Base-by-base conservation (phyloP, 495 filamentous ascomycete genomes). In the Podospora didyma region DNA sequence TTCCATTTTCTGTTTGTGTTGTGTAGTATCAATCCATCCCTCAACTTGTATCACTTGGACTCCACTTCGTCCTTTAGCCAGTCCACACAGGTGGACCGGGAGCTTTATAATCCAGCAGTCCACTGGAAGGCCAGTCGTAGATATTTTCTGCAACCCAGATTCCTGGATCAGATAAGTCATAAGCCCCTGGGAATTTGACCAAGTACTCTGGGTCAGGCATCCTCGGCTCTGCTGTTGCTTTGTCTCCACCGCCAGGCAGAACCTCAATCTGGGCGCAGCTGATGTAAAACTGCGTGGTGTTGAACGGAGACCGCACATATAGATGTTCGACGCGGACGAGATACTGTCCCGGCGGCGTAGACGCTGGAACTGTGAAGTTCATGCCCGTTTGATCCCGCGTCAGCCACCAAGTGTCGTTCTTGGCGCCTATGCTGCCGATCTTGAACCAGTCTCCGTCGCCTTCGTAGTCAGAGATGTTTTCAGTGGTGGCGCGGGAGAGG, bases 211-310 rank as follows among this genome's bases (percentile, higher is more conserved):
- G n/a, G 10, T 17, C 44, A 1, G 53, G 53, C 11, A 16, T 24
- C 19, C 37, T 55, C 2, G n/a, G 11, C 17, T 11, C n/a, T n/a
- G n/a, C n/a, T n/a, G n/a, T n/a, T n/a, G n/a, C n/a, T 2, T 3
- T 19, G 6, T 2, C 31, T n/a, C 23, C 45, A 7, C 24, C 6
- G 3, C 28, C 2, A 2, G 2, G 22, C 19, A 12, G 53, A 23
- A 55, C 45, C 4, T 55, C 44, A 17, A 55, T 23, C 23, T 55
- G 53, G 0, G 53, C 53, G 20, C 53, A 55, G 3, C 42, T 44
- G n/a, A 55, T 48, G 24, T 55, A 55, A 16, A 55, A 55, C 53
- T 55, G 53, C 22, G 53, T 55, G 2, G 45, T 55, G 17, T 42
- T 42, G 7, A 55, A 12, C 3, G 44, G 28, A 23, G 24, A 46